Conservation (phyloP, 768 basidiomycete species). For the Collybia sp. region DNA sequence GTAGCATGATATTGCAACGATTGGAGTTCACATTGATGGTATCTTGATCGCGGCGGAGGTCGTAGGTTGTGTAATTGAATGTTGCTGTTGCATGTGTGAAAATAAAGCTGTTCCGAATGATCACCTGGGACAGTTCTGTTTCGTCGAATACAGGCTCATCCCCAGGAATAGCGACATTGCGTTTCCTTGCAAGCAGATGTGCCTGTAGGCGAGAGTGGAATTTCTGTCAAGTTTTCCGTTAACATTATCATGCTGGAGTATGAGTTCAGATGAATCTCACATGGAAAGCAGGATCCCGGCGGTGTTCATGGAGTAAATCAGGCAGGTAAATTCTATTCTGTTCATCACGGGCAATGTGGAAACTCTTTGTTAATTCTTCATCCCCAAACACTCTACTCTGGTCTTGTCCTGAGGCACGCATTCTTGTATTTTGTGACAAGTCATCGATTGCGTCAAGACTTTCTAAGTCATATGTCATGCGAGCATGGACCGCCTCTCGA, state of each 20-base stretch:
- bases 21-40: conserved; percentile 28
- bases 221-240: conserved; percentile 9
- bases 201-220: conserved; percentile 21
- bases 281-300: conserved; percentile 20
- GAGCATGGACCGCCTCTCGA: conserved; percentile 7
- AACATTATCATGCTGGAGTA: not conserved
- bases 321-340: not conserved
- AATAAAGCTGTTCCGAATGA: conserved; percentile 12
- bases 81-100: conserved; percentile 15
- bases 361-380: not conserved
- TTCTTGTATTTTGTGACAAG: not conserved
- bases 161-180: conserved; percentile 1
- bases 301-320: conserved; percentile 4
- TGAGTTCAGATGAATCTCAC: conserved; percentile 8
- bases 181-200: conserved; percentile 14
- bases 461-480: conserved; percentile 6
- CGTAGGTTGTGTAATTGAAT: conserved; percentile 38
- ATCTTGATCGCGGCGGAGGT: conserved; percentile 32
- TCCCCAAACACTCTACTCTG: not conserved
- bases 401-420: not conserved
- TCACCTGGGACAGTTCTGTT: conserved; percentile 9
- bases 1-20: conserved; percentile 26
- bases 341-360: not conserved
- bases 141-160: conserved; percentile 8
- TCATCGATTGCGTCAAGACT: not conserved